A percentile compares a stretch with the other conserved stretches of the same genome.
phyloP scores from a whole-genome alignment of 2,329 filamentous ascomycete genomes.

The Pseudogymnoascus sp. region DNA sequence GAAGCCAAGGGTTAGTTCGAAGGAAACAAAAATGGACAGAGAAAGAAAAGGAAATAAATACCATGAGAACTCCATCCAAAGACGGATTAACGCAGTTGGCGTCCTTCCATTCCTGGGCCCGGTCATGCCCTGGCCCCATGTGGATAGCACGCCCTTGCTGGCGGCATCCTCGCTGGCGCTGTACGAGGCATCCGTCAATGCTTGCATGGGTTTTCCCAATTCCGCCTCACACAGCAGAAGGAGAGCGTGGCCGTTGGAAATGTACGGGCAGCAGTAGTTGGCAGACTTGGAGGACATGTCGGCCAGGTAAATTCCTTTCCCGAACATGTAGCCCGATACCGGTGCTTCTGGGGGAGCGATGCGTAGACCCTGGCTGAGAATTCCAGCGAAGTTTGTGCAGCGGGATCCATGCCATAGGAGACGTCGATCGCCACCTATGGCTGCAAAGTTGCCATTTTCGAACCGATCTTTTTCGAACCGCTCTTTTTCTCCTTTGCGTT shows the following conservation, averaged over 20 bases:
- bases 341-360: slow-evolving; percentile 83
- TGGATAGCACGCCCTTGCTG: slow-evolving; percentile 51
- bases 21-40: not conserved
- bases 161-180: slow-evolving; percentile 56
- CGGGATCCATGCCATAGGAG: slow-evolving; percentile 85
- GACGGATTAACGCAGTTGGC: slow-evolving; percentile 55
- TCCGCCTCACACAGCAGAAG: slow-evolving; percentile 79
- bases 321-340: slow-evolving; percentile 76
- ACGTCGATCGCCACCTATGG: slow-evolving; percentile 49
- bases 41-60: slow-evolving; percentile 31
- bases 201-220: slow-evolving; percentile 65
- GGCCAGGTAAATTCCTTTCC: slow-evolving; percentile 80
- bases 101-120: slow-evolving; percentile 69
- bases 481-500: slow-evolving; percentile 61
- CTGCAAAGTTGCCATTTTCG: not conserved
- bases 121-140: slow-evolving; percentile 58
- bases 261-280: slow-evolving; percentile 58
- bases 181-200: slow-evolving; percentile 49
- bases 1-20: slow-evolving; percentile 3
- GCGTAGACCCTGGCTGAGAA: slow-evolving; percentile 78
- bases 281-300: slow-evolving; percentile 80
- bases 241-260: slow-evolving; percentile 61
- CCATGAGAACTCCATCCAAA: slow-evolving; percentile 62
- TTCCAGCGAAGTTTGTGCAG: slow-evolving; percentile 77
- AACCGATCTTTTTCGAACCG: slow-evolving; percentile 51